phyloP scores from a whole-genome alignment of 805 yeast genomes.

The Ogataea trehaloabstinens region DNA sequence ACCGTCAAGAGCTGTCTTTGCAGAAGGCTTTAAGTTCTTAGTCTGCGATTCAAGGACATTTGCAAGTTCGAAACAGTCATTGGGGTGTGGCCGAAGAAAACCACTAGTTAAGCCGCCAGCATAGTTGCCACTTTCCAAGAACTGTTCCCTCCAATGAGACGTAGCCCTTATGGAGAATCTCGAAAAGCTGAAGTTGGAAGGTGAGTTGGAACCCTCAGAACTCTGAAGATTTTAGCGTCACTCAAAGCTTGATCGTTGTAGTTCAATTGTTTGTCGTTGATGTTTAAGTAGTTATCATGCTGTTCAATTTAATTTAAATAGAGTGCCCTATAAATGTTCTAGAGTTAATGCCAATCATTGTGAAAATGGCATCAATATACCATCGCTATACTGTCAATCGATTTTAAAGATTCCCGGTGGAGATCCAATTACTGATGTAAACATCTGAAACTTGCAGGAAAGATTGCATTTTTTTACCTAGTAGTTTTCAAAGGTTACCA shows the following conservation, averaged over 20 bases:
- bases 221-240: not conserved
- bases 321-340: too few species aligned
- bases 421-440: not conserved
- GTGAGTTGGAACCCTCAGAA: too few species aligned
- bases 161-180: too few species aligned
- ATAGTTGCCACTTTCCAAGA: too few species aligned
- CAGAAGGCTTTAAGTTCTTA: too few species aligned
- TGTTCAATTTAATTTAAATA: not conserved
- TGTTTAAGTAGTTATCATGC: not conserved
- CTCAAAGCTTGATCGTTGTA: not conserved
- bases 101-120: too few species aligned
- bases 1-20: too few species aligned
- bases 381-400: not conserved
- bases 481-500: not conserved
- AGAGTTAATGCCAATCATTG: not conserved
- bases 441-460: not conserved
- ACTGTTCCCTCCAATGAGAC: too few species aligned
- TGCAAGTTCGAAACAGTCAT: too few species aligned
- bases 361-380: not conserved
- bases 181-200: too few species aligned
- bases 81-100: too few species aligned
- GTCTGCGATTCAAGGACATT: too few species aligned
- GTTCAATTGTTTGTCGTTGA: conserved; percentile 1
- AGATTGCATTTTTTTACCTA: not conserved
- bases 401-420: not conserved